Conservation (phyloP, 2,329 filamentous ascomycete genomes). For the Cladophialophora carrionii region DNA sequence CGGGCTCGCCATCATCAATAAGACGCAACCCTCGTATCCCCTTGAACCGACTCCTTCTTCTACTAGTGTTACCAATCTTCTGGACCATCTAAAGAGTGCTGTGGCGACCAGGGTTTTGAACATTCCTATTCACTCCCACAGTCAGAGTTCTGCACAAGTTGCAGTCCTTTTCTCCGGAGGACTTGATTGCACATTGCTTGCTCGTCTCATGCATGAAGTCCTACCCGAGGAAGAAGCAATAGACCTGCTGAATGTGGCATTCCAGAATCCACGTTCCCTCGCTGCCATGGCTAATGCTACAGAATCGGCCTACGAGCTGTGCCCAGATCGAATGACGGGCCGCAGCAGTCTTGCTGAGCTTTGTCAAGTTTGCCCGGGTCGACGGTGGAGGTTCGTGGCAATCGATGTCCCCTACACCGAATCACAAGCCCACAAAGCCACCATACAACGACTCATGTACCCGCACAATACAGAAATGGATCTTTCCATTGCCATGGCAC, state of each 20-base stretch:
- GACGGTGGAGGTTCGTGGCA: constrained; percentile 78
- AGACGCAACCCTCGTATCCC: neutral
- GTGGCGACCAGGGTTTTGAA: constrained; percentile 32
- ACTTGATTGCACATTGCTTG: constrained; percentile 87
- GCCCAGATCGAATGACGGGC: constrained; percentile 87
- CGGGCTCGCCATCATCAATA: constrained; percentile 19
- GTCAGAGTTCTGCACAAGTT: constrained; percentile 50
- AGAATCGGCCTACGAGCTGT: constrained; percentile 71
- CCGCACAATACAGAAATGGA: constrained; percentile 99
- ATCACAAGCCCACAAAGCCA: constrained; percentile 67
- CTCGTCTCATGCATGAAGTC: constrained; percentile 76
- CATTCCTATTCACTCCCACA: constrained; percentile 33
- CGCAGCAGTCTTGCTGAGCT: constrained; percentile 80
- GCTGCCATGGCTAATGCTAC: constrained; percentile 53
- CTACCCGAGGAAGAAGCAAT: constrained; percentile 70
- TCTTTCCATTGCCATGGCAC: constrained; percentile 84
- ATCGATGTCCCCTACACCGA: constrained; percentile 82
- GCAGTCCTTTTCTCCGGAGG: constrained; percentile 93
- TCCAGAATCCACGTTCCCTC: constrained; percentile 83
- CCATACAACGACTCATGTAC: constrained; percentile 76
- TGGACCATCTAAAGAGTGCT: constrained; percentile 29
- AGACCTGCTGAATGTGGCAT: constrained; percentile 93
- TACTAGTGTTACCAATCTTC: constrained; percentile 20
- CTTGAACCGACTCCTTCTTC: constrained; percentile 21
- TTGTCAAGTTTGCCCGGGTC: constrained; percentile 65